These are phyloP conservation scores for Turritis glabra DNA, from an alignment of 345 rosid species.

Conservation along the genomic window DNA sequence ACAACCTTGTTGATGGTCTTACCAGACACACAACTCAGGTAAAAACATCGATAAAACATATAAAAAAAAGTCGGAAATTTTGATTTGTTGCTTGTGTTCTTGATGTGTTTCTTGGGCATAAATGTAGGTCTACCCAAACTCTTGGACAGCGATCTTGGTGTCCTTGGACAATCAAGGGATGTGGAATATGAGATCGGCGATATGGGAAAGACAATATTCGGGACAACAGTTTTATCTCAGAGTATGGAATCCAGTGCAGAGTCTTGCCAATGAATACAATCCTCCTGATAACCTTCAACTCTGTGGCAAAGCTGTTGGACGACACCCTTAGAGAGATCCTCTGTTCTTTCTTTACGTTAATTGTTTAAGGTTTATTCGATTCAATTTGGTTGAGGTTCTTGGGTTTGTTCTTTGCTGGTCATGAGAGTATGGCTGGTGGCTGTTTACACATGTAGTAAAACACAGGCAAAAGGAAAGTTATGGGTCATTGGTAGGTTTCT, in stretches of 20 bases:
- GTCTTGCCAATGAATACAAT: constrained; percentile 67
- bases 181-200: constrained; percentile 97
- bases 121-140: constrained; percentile 78
- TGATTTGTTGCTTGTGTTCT: background rate
- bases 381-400: background rate
- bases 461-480: constrained; percentile 1
- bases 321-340: constrained; percentile 40
- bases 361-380: background rate
- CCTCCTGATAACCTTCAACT: constrained; percentile 74
- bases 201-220: constrained; percentile 83
- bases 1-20: constrained; percentile 74
- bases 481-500: constrained; percentile 7
- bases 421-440: constrained; percentile 45
- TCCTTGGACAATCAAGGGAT: constrained; percentile 93
- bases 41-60: background rate
- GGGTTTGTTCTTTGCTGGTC: constrained; percentile 36
- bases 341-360: background rate
- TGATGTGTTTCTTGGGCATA: constrained; percentile 1
- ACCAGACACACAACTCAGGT: constrained; percentile 94
- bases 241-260: constrained; percentile 63
- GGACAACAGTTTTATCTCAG: constrained; percentile 88
- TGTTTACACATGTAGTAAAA: constrained; percentile 9
- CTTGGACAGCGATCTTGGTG: constrained; percentile 79
- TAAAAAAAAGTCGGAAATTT: background rate
- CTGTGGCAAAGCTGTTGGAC: constrained; percentile 80